Percentiles rank a stretch among this genome's conserved stretches.
These are phyloP conservation scores for Fraxinus sp. DNA, from an alignment of 305 asterid species.

Conservation along the genomic window DNA sequence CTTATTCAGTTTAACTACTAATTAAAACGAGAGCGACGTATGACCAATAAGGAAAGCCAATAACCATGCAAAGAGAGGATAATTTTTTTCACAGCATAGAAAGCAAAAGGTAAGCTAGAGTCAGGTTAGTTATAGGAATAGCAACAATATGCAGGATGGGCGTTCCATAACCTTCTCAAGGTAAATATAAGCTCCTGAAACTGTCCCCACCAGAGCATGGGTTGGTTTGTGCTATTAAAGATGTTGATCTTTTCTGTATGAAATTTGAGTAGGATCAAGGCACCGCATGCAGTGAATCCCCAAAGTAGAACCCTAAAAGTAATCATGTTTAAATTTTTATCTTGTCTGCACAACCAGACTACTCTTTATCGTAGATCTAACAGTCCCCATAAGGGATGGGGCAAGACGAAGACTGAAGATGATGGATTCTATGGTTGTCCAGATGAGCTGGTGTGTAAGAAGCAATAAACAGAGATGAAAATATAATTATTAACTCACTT, in stretches of 20 bases:
- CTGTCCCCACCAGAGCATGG: background rate
- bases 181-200: background rate
- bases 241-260: background rate
- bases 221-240: background rate
- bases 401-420: background rate
- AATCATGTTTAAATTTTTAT: background rate
- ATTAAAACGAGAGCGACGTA: background rate
- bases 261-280: background rate
- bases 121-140: background rate
- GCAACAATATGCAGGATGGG: background rate
- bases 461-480: background rate
- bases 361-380: background rate
- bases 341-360: background rate
- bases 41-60: background rate
- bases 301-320: background rate
- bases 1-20: constrained; percentile 16
- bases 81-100: background rate
- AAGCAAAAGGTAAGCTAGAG: background rate
- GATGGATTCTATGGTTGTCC: background rate
- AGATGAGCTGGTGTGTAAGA: background rate
- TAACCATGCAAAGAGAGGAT: background rate
- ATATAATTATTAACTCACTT: constrained; percentile 57
- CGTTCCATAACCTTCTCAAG: background rate
- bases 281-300: background rate
- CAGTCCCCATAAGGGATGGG: background rate